Evolutionary conservation across 2,329 filamentous ascomycete genomes (phyloP).

Genomic region (Sphaerulina vaccinii): DNA sequence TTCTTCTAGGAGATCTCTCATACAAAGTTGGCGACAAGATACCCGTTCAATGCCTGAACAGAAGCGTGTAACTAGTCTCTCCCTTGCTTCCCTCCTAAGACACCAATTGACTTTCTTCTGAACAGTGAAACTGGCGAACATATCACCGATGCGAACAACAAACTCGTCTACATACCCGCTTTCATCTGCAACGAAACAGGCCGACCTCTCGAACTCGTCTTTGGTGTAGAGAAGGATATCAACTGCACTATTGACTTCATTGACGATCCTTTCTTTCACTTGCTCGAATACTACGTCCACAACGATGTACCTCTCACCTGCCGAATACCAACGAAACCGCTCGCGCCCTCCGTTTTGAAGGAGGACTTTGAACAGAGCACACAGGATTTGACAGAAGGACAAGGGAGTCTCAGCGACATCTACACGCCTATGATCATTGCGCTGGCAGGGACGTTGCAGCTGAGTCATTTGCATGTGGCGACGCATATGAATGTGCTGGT

Average conservation of each 20-base stretch:
- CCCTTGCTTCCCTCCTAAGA: conserved; percentile 4
- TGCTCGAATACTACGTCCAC: conserved; percentile 96
- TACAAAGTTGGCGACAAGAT: conserved; percentile 52
- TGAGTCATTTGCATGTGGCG: conserved; percentile 85
- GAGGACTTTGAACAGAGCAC: conserved; percentile 35
- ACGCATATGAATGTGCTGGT: conserved; percentile 87
- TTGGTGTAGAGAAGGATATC: conserved; percentile 75
- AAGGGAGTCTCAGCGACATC: conserved; percentile 41
- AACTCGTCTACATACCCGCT: conserved; percentile 90
- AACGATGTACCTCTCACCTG: conserved; percentile 91
- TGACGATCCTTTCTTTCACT: conserved; percentile 77
- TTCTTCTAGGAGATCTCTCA: conserved; percentile 39
- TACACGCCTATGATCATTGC: conserved; percentile 87
- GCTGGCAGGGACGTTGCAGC: conserved; percentile 82
- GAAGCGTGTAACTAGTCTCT: conserved; percentile 47
- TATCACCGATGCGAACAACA: conserved; percentile 74
- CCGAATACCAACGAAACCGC: conserved; percentile 77
- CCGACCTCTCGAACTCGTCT: conserved; percentile 77
- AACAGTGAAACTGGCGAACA: conserved; percentile 80
- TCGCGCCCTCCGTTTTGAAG: conserved; percentile 42
- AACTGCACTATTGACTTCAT: conserved; percentile 81
- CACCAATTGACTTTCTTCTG: neutral
- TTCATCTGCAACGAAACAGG: conserved; percentile 85
- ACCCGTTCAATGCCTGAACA: conserved; percentile 53
- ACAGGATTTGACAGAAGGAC: conserved; percentile 39